Conservation (phyloP, 352 stramenopile species). For the Phytophthora palmivora region DNA sequence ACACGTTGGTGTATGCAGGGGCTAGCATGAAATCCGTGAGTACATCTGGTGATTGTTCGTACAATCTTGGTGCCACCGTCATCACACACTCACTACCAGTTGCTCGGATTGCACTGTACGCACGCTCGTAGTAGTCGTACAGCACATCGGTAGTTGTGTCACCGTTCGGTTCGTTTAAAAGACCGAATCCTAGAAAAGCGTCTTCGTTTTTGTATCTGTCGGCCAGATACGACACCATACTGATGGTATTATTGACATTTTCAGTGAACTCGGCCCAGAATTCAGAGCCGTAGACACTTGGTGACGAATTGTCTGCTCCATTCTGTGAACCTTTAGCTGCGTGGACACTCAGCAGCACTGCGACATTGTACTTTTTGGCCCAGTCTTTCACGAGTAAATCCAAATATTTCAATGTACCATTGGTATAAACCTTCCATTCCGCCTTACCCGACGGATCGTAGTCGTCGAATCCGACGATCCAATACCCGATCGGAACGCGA, state of each 20-base stretch:
- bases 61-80: conserved; percentile 58
- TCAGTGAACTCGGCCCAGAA: conserved; percentile 58
- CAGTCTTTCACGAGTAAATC: conserved; percentile 51
- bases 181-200: conserved; percentile 73
- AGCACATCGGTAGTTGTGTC: conserved; percentile 60
- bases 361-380: conserved; percentile 54
- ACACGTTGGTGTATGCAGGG: conserved; percentile 68
- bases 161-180: conserved; percentile 76
- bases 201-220: conserved; percentile 66
- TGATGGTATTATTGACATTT: conserved; percentile 69
- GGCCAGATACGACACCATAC: conserved; percentile 55
- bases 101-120: conserved; percentile 64
- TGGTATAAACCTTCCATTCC: conserved; percentile 61
- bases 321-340: conserved; percentile 84
- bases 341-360: conserved; percentile 78
- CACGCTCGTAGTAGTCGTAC: conserved; percentile 80
- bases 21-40: conserved; percentile 65
- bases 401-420: conserved; percentile 57
- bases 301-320: conserved; percentile 73
- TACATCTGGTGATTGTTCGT: conserved; percentile 49
- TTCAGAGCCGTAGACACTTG: conserved; percentile 45
- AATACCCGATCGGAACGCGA: conserved; percentile 82
- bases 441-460: conserved; percentile 46
- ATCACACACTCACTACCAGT: conserved; percentile 74
- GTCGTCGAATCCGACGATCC: conserved; percentile 79